Evolutionary conservation across 257 asterid genomes (phyloP).

Genomic region (Fraxinus pennsylvanica): DNA sequence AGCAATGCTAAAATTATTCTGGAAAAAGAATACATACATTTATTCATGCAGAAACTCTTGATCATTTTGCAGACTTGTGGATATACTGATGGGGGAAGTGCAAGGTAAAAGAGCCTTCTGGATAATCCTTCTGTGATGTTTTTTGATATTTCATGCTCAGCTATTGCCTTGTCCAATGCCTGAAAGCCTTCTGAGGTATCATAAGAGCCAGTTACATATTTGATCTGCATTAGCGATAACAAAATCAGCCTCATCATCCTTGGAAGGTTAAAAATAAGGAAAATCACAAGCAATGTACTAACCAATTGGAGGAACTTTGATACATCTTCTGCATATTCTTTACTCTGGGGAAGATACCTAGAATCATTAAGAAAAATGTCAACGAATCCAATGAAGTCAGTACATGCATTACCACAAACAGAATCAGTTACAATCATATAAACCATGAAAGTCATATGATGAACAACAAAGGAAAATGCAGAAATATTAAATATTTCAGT

Average conservation of each 20-base stretch:
- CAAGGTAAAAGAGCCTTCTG: slow-evolving; percentile 94
- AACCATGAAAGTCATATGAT: neutral
- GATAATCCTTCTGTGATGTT: slow-evolving; percentile 70
- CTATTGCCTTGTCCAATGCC: slow-evolving; percentile 75
- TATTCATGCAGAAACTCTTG: slow-evolving; percentile 66
- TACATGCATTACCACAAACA: neutral
- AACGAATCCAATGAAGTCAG: neutral
- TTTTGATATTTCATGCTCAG: slow-evolving; percentile 78
- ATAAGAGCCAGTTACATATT: slow-evolving; percentile 89
- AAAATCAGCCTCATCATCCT: neutral
- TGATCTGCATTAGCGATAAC: slow-evolving; percentile 55
- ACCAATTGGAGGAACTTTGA: slow-evolving; percentile 81
- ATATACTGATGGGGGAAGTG: slow-evolving; percentile 99
- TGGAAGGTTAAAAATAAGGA: neutral
- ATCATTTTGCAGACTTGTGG: slow-evolving; percentile 98
- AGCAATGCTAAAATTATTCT: neutral
- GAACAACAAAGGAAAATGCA: neutral
- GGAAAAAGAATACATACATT: slow-evolving; percentile 47
- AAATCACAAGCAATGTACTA: slow-evolving; percentile 32
- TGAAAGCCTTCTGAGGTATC: slow-evolving; percentile 84
- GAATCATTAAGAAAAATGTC: slow-evolving; percentile 17
- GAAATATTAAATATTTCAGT: neutral
- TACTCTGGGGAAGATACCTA: slow-evolving; percentile 74
- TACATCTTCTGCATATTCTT: slow-evolving; percentile 51
- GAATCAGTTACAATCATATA: neutral